phyloP scores from a whole-genome alignment of 2,329 filamentous ascomycete genomes.

The Ceratocystiopsis sp. region DNA sequence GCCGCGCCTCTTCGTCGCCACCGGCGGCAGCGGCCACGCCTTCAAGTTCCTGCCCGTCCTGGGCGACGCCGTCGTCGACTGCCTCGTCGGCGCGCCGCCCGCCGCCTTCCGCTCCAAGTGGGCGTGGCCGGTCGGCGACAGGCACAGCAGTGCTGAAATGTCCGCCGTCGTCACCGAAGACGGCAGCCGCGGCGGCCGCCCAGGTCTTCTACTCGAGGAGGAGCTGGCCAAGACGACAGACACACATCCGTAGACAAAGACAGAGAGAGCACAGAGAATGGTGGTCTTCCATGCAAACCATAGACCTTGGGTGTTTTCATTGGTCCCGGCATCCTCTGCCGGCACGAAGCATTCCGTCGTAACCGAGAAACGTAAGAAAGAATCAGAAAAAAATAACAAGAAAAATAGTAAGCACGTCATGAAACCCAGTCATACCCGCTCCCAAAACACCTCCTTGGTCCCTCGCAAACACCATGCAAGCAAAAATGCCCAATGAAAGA shows the following conservation, averaged over 20 bases:
- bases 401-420: too few species aligned
- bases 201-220: slow-evolving; percentile 28
- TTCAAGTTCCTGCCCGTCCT: slow-evolving; percentile 56
- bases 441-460: too few species aligned
- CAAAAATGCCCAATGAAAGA: too few species aligned
- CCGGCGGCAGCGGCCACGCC: slow-evolving; percentile 46
- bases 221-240: slow-evolving; percentile 19
- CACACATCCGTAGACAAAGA: neutral
- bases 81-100: slow-evolving; percentile 28
- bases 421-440: too few species aligned
- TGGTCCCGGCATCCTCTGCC: too few species aligned
- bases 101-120: slow-evolving; percentile 38
- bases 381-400: too few species aligned
- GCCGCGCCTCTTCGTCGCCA: slow-evolving; percentile 40
- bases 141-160: slow-evolving; percentile 12
- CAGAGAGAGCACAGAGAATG: too few species aligned
- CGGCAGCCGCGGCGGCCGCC: slow-evolving; percentile 31
- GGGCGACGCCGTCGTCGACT: slow-evolving; percentile 43
- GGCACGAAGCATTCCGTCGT: too few species aligned
- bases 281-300: too few species aligned
- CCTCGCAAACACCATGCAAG: too few species aligned
- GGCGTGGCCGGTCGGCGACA: slow-evolving; percentile 35
- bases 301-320: too few species aligned
- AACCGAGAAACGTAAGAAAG: too few species aligned
- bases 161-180: slow-evolving; percentile 32